Base-by-base conservation (phyloP, 2,329 filamentous ascomycete genomes). In the Ceratocystiopsis sp. region DNA sequence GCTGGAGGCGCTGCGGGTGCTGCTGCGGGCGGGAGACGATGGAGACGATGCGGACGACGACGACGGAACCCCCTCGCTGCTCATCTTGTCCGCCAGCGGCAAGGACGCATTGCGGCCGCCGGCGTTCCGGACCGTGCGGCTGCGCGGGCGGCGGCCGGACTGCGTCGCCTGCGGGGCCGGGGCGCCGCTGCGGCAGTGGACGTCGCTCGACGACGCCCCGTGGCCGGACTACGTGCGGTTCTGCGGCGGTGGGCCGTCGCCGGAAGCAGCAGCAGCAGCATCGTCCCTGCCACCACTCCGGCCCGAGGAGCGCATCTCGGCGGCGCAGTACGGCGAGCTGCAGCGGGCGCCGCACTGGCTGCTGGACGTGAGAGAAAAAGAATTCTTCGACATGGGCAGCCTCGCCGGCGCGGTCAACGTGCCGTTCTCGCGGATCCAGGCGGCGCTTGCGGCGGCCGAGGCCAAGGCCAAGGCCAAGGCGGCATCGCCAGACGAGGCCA, bases 141-240 rank as follows among this genome's bases (percentile, higher is more conserved):
- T 96, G 59, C 75, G 84, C 15, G 68, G 74, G 0, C 70, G 80
- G 41, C 71, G 83, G 41, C 59, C 66, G 10, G 75, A 75, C 35
- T 96, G 91, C 54, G 74, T 83, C 34, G 80, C 81, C 1, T 98
- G 91, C 57, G 82, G 80, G 0, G 61, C 69, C 0, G 59, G 68
- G 10, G 68, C 73, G 0, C 73, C 65, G 0, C 67, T 95, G 12
- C 33, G 25, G 13, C 21, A 17, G 18, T 12, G 44, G 37, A 3
- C 5, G 15, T 39, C 40, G 0, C 36, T 42, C 11, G 68, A 16
- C 3, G 35, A 12, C 2, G 6, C 3, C 3, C 25, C 0, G 80
- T 78, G 73, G 6, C 64, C 87, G 39, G 84, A 95, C 55, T 96
- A 96, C 56, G 70, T 82, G 0, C 75, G 80, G 42, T 95, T 96